Base-by-base conservation (phyloP, 352 stramenopile species). In the Pythium biforme region DNA sequence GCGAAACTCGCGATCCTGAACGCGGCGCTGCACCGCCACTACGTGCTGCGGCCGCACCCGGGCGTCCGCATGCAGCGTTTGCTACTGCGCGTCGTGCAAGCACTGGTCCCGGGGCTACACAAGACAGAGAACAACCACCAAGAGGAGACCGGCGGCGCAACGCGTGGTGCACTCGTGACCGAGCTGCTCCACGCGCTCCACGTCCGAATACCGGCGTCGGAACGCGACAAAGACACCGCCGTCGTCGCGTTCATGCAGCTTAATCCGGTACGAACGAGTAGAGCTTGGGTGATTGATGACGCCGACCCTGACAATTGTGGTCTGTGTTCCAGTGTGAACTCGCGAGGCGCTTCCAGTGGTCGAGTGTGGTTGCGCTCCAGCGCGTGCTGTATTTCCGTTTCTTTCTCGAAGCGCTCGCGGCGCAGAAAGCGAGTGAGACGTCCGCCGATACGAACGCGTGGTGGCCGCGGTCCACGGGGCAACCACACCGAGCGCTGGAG, bases 381-480 rank as follows among this genome's bases (percentile, higher is more conserved):
- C 76, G 81, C 19, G 55, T 90, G 23, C 63, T 88, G 8, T 87
- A 79, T 47, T 86, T 86, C 34, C 77, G 77, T 5, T 81, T 77
- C 37, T 69, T 88, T 4, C 64, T 86, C 12, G 59, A 81, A 8
- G 59, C 73, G 22, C 57, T 85, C 9, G 60, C 66, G 48, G 50
- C 17, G 0, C 72, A 83, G 56, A 53, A 56, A 25, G 33, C 51
- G 9, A 63, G 33, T 6, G 3, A 41, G 34, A 26, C 34, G n/a
- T 26, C 19, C 14, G n/a, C n/a, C n/a, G 52, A 26, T 3, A 48
- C 22, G n/a, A 60, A 67, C 22, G 37, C 17, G 23, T 60, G 51
- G 59, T 65, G 58, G 58, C 59, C 59, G 11, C 39, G 40, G 17
- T 55, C 50, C 1, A 65, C 49, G 22, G 40, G 50, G 2, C 57